phyloP scores from a whole-genome alignment of 306 rosid genomes.

The Cicer judaicum region DNA sequence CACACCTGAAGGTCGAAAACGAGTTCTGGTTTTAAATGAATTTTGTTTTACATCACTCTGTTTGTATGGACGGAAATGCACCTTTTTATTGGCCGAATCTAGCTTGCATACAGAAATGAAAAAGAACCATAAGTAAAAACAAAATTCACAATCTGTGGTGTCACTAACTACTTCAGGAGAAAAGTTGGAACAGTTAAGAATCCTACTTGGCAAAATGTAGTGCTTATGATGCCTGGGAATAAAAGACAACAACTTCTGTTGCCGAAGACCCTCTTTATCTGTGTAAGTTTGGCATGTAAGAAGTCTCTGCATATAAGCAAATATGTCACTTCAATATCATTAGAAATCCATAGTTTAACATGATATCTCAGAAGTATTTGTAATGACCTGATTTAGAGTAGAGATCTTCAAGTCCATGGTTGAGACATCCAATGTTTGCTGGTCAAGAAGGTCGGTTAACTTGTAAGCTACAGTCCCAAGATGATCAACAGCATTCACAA shows the following conservation, averaged over 20 bases:
- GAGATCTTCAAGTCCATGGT: constrained; percentile 73
- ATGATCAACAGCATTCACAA: constrained; percentile 94
- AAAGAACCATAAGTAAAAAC: constrained; percentile 40
- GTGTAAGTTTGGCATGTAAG: constrained; percentile 73
- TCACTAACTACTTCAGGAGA: constrained; percentile 31
- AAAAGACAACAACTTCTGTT: constrained; percentile 80
- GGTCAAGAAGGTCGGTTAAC: constrained; percentile 79
- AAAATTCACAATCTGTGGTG: constrained; percentile 31
- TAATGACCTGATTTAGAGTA: constrained; percentile 73
- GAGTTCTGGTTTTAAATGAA: constrained; percentile 62
- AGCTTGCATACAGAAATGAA: constrained; percentile 57
- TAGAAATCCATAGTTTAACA: constrained; percentile 28
- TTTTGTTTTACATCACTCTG: constrained; percentile 64
- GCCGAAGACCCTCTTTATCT: constrained; percentile 87
- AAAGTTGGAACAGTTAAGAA: constrained; percentile 34
- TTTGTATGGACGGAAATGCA: constrained; percentile 68
- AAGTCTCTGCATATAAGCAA: constrained; percentile 64
- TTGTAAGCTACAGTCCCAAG: constrained; percentile 98
- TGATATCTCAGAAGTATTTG: constrained; percentile 10
- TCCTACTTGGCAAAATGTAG: constrained; percentile 87
- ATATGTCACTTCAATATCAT: constrained; percentile 39
- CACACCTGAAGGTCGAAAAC: constrained; percentile 71
- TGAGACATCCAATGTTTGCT: constrained; percentile 76
- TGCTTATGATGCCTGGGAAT: constrained; percentile 93
- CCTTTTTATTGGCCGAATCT: constrained; percentile 83